Evolutionary conservation across 2,329 filamentous ascomycete species (phyloP), one percentile per base, ranked within the genome.

Genomic region (Chaetomium strumarium): DNA sequence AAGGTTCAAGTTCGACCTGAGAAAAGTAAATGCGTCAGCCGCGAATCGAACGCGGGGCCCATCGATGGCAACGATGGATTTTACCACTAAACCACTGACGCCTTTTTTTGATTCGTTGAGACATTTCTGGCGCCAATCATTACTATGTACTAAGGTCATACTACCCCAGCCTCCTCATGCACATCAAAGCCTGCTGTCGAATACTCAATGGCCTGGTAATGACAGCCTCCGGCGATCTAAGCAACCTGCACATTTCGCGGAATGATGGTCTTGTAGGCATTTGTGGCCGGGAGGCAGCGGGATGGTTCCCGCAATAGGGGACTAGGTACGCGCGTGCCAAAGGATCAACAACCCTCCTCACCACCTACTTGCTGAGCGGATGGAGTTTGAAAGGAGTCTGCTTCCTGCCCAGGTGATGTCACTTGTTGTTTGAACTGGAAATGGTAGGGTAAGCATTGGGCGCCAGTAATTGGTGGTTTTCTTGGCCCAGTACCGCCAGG

Each of bases 11-110:
- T 4, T 24, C 4, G 7, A 7, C 24, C 24, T 24, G 24, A 19
- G 39, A 30, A 45, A 51, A 51, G 19, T n/a, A 5, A 49, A 44
- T 61, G 59, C 59, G 55, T 55, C 59, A 61, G 59, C 59, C 59
- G 59, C 53, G 59, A 61, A 61, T 61, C 59, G 58, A 61, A 60
- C 59, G 52, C 58, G 59, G 59, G 59, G 71, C 72, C 70, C 72
- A 72, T 75, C 72, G 71, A 75, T 75, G 72, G 72, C 72, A 75
- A 75, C 72, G 72, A 75, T 72, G 71, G 70, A 75, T 75, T 74
- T 73, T 75, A 75, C 72, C 72, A 74, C 71, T 75, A 74, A 74
- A 75, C 72, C 72, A 75, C 70, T 71, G 64, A 55, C 54, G 58
- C 58, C 36, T 13, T 41, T 40, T 13, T 41, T 17, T 49, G 31